Percentiles rank a stretch among this genome's conserved stretches.
These are phyloP conservation scores for Dictyostelium purpureum DNA, from an alignment of 78 protist species.

Conservation along the genomic window DNA sequence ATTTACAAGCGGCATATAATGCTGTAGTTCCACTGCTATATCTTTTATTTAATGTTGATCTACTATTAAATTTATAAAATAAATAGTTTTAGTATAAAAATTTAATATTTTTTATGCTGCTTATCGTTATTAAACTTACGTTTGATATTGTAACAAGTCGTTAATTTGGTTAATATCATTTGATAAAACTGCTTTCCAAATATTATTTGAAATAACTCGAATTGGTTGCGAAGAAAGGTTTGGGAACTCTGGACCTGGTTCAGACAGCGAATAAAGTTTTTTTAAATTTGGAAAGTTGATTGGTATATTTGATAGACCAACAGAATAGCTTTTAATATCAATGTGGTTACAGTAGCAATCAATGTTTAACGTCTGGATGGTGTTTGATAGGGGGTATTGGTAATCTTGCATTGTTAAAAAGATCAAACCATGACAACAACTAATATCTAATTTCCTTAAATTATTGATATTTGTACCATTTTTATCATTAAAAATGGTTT, in stretches of 20 bases:
- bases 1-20: not conserved
- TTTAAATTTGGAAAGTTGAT: not conserved
- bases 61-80: not conserved
- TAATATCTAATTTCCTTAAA: not conserved
- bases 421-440: constrained; percentile 9
- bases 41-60: not conserved
- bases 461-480: not conserved
- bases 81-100: not conserved
- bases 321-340: not conserved
- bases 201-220: no score
- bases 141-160: not conserved
- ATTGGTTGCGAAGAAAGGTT: not conserved
- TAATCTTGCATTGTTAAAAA: not conserved
- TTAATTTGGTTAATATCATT: not conserved
- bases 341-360: not conserved
- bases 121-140: not conserved
- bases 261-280: not conserved
- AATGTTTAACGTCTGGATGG: not conserved
- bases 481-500: no score
- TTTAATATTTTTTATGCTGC: no score
- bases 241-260: no score
- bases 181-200: not conserved
- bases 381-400: not conserved
- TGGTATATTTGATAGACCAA: not conserved
- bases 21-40: not conserved